A percentile compares a stretch with the other conserved stretches of the same genome.
phyloP scores from a whole-genome alignment of 2,329 filamentous ascomycete species.

The Knufia fluminis region DNA sequence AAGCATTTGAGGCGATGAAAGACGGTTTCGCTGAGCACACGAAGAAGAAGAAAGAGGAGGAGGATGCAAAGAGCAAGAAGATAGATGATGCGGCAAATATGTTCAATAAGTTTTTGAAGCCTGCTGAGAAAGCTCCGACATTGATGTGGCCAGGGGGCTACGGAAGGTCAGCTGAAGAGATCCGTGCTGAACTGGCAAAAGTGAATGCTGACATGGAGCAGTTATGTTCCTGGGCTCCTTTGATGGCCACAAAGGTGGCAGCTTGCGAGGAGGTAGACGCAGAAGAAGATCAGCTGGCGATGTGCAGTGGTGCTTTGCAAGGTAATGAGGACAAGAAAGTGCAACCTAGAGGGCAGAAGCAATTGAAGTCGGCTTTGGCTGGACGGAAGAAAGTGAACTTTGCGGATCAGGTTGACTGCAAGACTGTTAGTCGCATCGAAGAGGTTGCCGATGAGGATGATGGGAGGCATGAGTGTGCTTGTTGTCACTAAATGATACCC shows the following conservation, averaged over 20 bases:
- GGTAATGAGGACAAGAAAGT: neutral
- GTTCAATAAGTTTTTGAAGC: neutral
- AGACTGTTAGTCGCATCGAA: neutral
- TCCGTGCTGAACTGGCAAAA: neutral
- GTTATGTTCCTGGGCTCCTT: neutral
- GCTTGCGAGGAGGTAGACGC: neutral
- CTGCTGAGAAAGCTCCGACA: neutral
- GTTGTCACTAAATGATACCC: neutral
- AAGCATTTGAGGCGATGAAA: neutral
- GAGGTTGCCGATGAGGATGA: neutral
- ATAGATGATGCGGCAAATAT: neutral
- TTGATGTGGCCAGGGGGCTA: neutral
- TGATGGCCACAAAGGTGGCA: neutral
- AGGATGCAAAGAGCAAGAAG: neutral
- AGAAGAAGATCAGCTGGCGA: neutral
- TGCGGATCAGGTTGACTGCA: neutral
- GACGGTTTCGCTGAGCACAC: neutral
- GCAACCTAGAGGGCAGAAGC: neutral
- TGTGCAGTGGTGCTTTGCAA: slow-evolving; percentile 6
- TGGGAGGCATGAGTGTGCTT: neutral
- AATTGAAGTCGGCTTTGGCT: neutral
- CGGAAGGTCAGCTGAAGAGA: slow-evolving; percentile 5
- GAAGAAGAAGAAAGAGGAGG: neutral
- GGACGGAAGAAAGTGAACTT: neutral
- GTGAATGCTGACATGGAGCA: slow-evolving; percentile 4